Evolutionary conservation across 306 rosid genomes (phyloP), one percentile per base, ranked within the genome.

Genomic region (Prunus mume): DNA sequence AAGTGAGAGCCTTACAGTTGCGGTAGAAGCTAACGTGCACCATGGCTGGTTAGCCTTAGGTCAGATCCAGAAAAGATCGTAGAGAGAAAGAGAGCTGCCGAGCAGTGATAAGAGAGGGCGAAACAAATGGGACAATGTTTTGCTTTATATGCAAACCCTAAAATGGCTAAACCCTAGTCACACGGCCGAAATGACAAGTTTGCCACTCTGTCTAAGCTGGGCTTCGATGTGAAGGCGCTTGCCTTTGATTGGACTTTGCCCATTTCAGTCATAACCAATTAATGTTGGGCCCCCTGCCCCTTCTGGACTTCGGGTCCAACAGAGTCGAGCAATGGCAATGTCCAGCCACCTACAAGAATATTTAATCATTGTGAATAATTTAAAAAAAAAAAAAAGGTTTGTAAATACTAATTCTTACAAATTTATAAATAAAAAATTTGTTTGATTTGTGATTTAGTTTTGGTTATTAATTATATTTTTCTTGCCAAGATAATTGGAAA

Each of bases 11-110:
- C 74, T 62, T 76, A 81, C 84, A 81, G 69, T 81, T 81, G 56
- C 74, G 84, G 57, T 81, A 81, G 64, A 64, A 65, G 70, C 34
- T 28, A 28, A 81, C 84, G 84, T 81, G 84, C 45, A 81, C 84
- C 84, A 81, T 81, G 65, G 70, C 68, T 81, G 41, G 73, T 18
- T 70, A 32, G 67, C 74, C 54, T 32, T 22, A 2, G 46, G 41
- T 69, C 60, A 20, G 69, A 34, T 61, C 54, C 62, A 34, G 45
- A 63, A 30, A 30, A 9, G 45, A 14, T 18, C 2, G 45, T 3
- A 38, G 20, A 28, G 45, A 32, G 14, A 7, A 34, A 9, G 32
- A 4, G 32, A 24, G 34, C 58, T n/a, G 68, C 76, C 7, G 60
- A 74, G 57, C 28, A 22, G n/a, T 28, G 41, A 69, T 41, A 64